Base-by-base conservation (phyloP, 352 stramenopile genomes). In the Phytophthora nicotianae region DNA sequence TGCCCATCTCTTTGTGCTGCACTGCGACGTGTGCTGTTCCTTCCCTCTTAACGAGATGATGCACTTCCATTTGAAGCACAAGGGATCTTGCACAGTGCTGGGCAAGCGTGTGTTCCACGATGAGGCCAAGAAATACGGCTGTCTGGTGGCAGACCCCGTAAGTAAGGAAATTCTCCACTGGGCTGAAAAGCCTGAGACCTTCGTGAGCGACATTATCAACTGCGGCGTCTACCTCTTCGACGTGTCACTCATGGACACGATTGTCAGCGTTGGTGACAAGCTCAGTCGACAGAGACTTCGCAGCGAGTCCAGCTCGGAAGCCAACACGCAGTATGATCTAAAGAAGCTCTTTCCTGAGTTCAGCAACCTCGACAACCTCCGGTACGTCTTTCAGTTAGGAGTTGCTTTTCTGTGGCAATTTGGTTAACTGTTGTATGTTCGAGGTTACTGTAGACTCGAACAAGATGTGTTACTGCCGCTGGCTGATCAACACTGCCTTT, bases 171-270 rank as follows among this genome's bases (percentile, higher is more conserved):
- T 96, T 27, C 62, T 96, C 20, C 88, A 96, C 49, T 96, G 88
- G 88, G 88, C 88, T 7, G 88, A 96, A 52, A 96, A 96, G 42
- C 88, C 88, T 10, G 83, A 95, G 68, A 95, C 88, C 5, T 96
- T 96, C 65, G 88, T 96, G 38, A 96, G 88, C 62, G 86, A 96
- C 64, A 89, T 95, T 41, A 96, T 96, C 75, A 96, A 96, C 65
- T 96, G 88, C 46, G 88, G 88, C 11, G 90, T 96, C 61, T 96
- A 96, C 68, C 74, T 96, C 19, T 89, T 96, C 43, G 83, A 94
- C 42, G 83, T 92, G 16, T 75, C 86, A 38, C 68, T 96, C 35
- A 83, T 96, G 58, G 83, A 93, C 33, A 75, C 73, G 21, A 88
- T 96, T 52, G 75, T 95, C 29, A 72, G 71, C 14, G 73, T 96